Conservation (phyloP, 2,329 filamentous ascomycete species). For the Fusarium sarcochroum region DNA sequence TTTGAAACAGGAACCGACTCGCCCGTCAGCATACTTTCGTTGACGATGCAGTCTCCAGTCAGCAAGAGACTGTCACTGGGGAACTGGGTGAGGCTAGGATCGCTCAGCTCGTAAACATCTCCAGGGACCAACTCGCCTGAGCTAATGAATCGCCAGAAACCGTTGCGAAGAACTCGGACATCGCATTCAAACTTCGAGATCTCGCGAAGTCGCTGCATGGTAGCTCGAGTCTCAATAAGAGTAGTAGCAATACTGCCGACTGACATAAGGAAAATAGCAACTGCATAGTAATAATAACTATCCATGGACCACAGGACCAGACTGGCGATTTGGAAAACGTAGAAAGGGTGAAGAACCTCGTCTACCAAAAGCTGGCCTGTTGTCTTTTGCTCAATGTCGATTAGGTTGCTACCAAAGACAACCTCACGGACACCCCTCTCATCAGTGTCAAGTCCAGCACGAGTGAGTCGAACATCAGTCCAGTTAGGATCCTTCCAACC, state of each 20-base stretch:
- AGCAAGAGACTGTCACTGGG: constrained; percentile 93
- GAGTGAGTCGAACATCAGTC: constrained; percentile 81
- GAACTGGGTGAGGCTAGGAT: constrained; percentile 88
- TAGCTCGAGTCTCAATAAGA: constrained; percentile 89
- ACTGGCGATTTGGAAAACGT: constrained; percentile 97
- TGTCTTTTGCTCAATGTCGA: constrained; percentile 94
- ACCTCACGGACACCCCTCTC: constrained; percentile 86
- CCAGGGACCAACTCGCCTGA: constrained; percentile 93
- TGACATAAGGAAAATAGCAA: constrained; percentile 95
- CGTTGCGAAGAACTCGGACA: constrained; percentile 90
- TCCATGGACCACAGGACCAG: constrained; percentile 95
- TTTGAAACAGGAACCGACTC: constrained; percentile 99
- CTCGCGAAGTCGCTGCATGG: constrained; percentile 90
- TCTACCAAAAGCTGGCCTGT: constrained; percentile 87
- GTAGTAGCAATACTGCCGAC: constrained; percentile 92
- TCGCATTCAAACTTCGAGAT: constrained; percentile 97
- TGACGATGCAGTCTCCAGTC: constrained; percentile 96
- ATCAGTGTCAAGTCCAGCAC: constrained; percentile 86
- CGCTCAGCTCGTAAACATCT: constrained; percentile 96
- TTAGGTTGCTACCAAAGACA: constrained; percentile 91
- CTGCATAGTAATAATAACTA: constrained; percentile 97
- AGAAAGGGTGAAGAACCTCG: constrained; percentile 97
- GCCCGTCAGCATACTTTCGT: constrained; percentile 98
- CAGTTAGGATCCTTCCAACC: constrained; percentile 96
- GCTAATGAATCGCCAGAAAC: constrained; percentile 92